Conservation (phyloP, 2,329 filamentous ascomycete species). For the Spiromastix sp. region DNA sequence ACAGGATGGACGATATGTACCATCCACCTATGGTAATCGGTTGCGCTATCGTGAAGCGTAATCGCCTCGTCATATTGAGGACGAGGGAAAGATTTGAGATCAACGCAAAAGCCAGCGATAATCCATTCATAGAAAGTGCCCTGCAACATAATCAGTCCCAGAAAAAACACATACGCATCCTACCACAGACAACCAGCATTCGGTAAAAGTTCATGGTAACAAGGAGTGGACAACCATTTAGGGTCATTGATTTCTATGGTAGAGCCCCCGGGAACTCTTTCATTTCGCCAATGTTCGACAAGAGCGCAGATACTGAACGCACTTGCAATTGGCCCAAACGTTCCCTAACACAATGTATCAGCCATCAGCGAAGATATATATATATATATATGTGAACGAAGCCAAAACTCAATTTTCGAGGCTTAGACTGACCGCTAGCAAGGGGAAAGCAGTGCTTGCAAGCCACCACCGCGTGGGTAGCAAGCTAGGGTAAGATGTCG, state of each 20-base stretch:
- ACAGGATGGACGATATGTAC: conserved; percentile 42
- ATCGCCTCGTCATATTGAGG: conserved; percentile 48
- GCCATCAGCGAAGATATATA: too few relatives aligned
- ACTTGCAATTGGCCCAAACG: conserved; percentile 46
- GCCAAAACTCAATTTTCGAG: background rate
- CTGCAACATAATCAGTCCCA: conserved; percentile 17
- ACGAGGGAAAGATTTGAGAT: conserved; percentile 45
- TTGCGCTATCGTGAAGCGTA: conserved; percentile 47
- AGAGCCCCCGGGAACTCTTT: conserved; percentile 36
- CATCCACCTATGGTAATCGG: conserved; percentile 53
- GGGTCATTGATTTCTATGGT: conserved; percentile 42
- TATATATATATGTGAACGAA: conserved; percentile 12
- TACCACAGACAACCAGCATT: too few relatives aligned
- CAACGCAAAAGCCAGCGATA: conserved; percentile 45
- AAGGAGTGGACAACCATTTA: conserved; percentile 33
- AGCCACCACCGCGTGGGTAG: conserved; percentile 46
- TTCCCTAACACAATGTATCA: conserved; percentile 22
- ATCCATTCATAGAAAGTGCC: conserved; percentile 44
- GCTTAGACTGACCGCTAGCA: conserved; percentile 35
- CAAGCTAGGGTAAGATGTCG: too few relatives aligned
- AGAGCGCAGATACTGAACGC: conserved; percentile 47
- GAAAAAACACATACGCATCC: background rate
- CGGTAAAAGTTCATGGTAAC: too few relatives aligned
- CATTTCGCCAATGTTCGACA: conserved; percentile 45
- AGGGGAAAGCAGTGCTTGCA: conserved; percentile 47